Base-by-base conservation (phyloP, 345 rosid species). In the Arabidopsis thaliana region DNA sequence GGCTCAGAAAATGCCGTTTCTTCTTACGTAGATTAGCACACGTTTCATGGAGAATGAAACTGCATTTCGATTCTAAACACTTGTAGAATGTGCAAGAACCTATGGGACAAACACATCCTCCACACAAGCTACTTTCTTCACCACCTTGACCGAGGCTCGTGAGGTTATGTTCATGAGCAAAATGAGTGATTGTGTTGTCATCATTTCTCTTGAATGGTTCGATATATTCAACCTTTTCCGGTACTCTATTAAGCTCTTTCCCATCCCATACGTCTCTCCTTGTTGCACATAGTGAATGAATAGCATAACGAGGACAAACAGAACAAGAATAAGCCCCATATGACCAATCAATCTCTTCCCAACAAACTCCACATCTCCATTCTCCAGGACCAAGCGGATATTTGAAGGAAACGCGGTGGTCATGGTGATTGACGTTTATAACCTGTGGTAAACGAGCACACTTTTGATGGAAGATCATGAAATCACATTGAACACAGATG, bases 281-380 rank as follows among this genome's bases (percentile, higher is more conserved):
- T 52, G 57, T 52, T 52, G 57, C 57, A 24, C 57, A 51, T 10
- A 13, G 12, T 24, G 33, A 51, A 51, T 51, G 57, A 24, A 51
- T 5, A 24, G 7, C n/a, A 4, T 24, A 24, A 10, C 6, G 5
- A 3, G 32, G 24, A 22, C 65, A 59, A 2, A 2, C 0, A 1
- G 32, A 59, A 28, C 30, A 28, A 28, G 3, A 2, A 28, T 28
- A 28, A 28, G 30, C 30, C 30, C 30, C 30, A 28, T 11, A 11
- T 22, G 48, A 59, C 65, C 46, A 59, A 59, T 59, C 65, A 38
- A 59, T 59, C n/a, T 37, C 12, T 9, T 59, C 10, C 33, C 1
- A 38, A 59, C 65, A 59, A 59, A 59, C 4, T 20, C 46, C 9
- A n/a, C 23, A 59, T 38, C 2, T 2, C 65, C 65, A 59, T 36